Base-by-base conservation (phyloP, 805 yeast species). In the Sporopachydermia lactativora region DNA sequence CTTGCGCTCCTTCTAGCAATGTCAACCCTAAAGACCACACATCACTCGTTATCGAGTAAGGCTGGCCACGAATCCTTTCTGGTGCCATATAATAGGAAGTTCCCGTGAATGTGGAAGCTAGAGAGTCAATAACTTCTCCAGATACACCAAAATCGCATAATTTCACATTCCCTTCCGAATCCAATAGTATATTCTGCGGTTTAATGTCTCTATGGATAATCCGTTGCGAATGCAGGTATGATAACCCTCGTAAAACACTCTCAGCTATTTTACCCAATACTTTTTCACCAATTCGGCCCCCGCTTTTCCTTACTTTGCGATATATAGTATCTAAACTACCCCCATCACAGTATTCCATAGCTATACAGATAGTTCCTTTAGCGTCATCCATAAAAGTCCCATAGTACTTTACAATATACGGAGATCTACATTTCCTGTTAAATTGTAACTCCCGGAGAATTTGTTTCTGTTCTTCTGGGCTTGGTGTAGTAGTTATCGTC, bases 51-150 rank as follows among this genome's bases (percentile, higher is more conserved):
- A 89, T 96, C 6, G 95, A 81, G 54, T 92, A 92, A 1, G 96
- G 92, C 53, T 85, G 89, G 18, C 96, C 96, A 63, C 83, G 83
- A 40, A 92, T 89, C 50, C 98, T 70, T 59, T 92, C 98, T 0
- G 98, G 98, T 0, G 98, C 97, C 98, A 92, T 92, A 59, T 92
- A 92, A 56, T 84, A 89, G 6, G 95, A 88, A 0, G 98, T 92
- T 2, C 98, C 98, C 0, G 96, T 92, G 54, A 88, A 92, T 0
- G 98, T 92, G 1, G 95, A 84, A 1, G 97, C 97, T 38, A 92
- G 65, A 0, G 96, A 85, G 58, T 92, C 81, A 19, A 89, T 95
- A 15, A 92, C 95, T 53, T 85, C 96, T 6, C 98, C 98, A 54
- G 94, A 80, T 18, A 92, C 98, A 15, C 98, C 98, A 63, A 92